Evolutionary conservation across 2,329 filamentous ascomycete species (phyloP).

Genomic region (Verticillium klebahnii): DNA sequence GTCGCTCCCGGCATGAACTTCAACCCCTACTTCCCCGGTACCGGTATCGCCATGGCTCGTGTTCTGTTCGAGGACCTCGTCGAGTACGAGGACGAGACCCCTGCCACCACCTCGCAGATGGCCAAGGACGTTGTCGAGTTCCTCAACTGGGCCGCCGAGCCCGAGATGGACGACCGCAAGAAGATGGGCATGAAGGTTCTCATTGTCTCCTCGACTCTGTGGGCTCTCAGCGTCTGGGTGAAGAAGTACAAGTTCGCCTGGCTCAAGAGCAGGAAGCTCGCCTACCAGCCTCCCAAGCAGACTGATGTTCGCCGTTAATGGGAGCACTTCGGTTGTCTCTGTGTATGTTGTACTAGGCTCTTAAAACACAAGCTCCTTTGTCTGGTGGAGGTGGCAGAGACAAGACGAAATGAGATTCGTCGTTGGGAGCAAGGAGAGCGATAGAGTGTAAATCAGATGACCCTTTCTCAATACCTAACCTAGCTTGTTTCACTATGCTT

Average conservation of each 20-base stretch:
- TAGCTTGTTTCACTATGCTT: background rate
- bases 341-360: conserved; percentile 24
- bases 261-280: conserved; percentile 92
- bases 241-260: conserved; percentile 99
- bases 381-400: conserved; percentile 30
- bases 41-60: conserved; percentile 97
- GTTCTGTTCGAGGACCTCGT: conserved; percentile 96
- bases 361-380: conserved; percentile 35
- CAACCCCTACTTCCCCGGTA: conserved; percentile 99
- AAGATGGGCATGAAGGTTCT: conserved; percentile 99
- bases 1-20: conserved; percentile 94
- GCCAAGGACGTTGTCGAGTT: conserved; percentile 99
- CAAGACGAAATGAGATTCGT: conserved; percentile 12
- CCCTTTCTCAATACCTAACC: conserved; percentile 30
- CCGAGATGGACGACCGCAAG: conserved; percentile 99
- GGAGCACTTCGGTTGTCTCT: conserved; percentile 17
- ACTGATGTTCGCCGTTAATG: conserved; percentile 40
- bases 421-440: conserved; percentile 18
- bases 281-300: conserved; percentile 72
- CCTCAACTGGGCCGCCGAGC: conserved; percentile 98
- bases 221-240: conserved; percentile 89
- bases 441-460: conserved; percentile 50
- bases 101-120: conserved; percentile 96
- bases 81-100: conserved; percentile 95
- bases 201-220: conserved; percentile 71